Evolutionary conservation across 805 yeast species (phyloP), one percentile per base, ranked within the genome.

Genomic region (Saccharomycopsis lassenensis): DNA sequence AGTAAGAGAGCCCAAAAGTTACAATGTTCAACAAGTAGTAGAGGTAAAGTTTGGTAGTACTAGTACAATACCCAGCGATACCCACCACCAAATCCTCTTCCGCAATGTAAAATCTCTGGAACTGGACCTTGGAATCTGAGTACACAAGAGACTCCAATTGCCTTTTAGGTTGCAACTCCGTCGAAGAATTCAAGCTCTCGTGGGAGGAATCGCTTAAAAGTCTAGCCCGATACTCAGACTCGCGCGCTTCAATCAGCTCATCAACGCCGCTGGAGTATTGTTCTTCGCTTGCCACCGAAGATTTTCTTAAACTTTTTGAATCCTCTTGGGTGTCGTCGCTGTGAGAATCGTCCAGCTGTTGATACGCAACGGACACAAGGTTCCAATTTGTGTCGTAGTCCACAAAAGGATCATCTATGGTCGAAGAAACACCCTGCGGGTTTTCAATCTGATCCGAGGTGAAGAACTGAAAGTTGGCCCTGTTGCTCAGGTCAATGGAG

Each of bases 61-160:
- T 69, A 11, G 76, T 71, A 36, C 57, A 57, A 55, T 83, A 91
- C 4, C 97, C 97, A 0, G 96, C 98, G 44, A 91, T 81, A 43
- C 94, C 95, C 41, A 91, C 71, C 8, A 89, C 89, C 50, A 91
- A 62, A 61, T 91, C 99, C 54, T 91, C 98, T 55, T 91, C 97
- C 0, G 95, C 87, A 43, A 91, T 71, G 55, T 89, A 91, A 55
- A 82, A 85, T 39, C 95, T 67, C 57, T 91, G 99, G 46, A 65
- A 68, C 37, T 61, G 61, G 33, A 66, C 56, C 8, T 46, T 56
- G 0, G 81, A 67, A 4, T 54, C 40, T 3, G 67, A 61, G 47
- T 59, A 71, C 39, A n/a, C n/a, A n/a, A n/a, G n/a, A n/a, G n/a
- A n/a, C n/a, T n/a, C n/a, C n/a, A n/a, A n/a, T n/a, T n/a, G n/a